Conservation (phyloP, 192 early-diverging fungal genomes). For the Umbelopsis ramanniana region DNA sequence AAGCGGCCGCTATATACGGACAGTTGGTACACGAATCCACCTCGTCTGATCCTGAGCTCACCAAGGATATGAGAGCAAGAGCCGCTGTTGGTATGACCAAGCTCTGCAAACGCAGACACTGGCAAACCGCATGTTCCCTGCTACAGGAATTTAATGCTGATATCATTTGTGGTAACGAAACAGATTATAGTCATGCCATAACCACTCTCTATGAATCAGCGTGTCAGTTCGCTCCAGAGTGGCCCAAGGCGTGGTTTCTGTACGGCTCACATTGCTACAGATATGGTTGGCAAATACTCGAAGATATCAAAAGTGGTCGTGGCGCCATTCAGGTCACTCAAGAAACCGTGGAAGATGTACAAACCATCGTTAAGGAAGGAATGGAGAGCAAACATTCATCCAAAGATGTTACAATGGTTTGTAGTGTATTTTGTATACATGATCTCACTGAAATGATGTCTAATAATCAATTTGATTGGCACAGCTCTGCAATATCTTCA, state of each 20-base stretch:
- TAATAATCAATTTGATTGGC: neutral
- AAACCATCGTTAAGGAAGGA: neutral
- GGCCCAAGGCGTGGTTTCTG: slow-evolving; percentile 64
- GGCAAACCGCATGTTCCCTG: neutral
- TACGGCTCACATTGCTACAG: slow-evolving; percentile 62
- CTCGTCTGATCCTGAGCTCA: neutral
- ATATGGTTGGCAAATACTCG: slow-evolving; percentile 59
- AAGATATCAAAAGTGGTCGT: slow-evolving; percentile 38
- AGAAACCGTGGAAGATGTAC: neutral
- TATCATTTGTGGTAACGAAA: neutral
- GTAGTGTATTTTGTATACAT: neutral
- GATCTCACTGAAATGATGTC: neutral
- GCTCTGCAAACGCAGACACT: neutral
- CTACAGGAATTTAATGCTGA: neutral
- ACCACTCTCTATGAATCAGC: neutral
- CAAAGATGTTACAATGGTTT: neutral
- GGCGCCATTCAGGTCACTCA: neutral
- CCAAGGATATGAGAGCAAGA: neutral
- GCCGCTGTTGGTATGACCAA: neutral
- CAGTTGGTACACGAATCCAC: neutral
- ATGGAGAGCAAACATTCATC: neutral
- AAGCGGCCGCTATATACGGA: slow-evolving; percentile 19
- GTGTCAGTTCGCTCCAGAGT: neutral
- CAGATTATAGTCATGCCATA: neutral
- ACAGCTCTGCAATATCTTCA: slow-evolving; percentile 7